Base-by-base conservation (phyloP, 148 eudicot genomes). In the Amaranthus palmeri region DNA sequence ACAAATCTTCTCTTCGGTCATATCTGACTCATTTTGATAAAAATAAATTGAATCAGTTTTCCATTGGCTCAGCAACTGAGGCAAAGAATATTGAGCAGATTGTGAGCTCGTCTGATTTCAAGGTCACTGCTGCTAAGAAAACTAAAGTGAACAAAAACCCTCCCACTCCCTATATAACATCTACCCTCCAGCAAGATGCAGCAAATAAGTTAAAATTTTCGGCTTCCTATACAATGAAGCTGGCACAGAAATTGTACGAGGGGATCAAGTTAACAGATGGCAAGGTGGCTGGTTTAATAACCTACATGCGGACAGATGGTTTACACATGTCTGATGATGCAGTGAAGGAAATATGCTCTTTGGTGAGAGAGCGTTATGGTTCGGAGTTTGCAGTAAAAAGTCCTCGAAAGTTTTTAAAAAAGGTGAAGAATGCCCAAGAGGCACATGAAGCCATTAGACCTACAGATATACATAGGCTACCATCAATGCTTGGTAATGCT, bases 381-480 rank as follows among this genome's bases (percentile, higher is more conserved):
- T 51, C 67, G 54, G 71, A 69, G 53, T 89, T 81, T 85, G 89
- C 84, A 69, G 66, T 91, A 41, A 78, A 79, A 41, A 74, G 69
- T 76, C 73, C 88, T 51, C 92, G 93, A 56, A 95, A 89, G 66
- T 89, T 78, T 82, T 89, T 81, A 49, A 95, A 89, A 49, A 95
- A 86, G 87, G 96, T 91, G 70, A 95, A 91, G 76, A 95, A 95
- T 76, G 96, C 98, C 64, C 98, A 95, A 87, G 98, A 95, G 82
- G 97, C 98, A 71, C 98, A 95, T 74, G 98, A 95, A 81, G 98
- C 98, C 72, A 89, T 95, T 78, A 86, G 98, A 77, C 98, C 98
- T 63, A 89, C 98, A 44, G 85, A 88, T 82, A 83, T 95, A 64
- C 73, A 77, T 40, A 84, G 92, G 73, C 64, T 91, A 47, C 96